These are phyloP conservation scores for Xylogone sp. DNA, from an alignment of 2,329 filamentous ascomycete genomes.

Conservation along the genomic window DNA sequence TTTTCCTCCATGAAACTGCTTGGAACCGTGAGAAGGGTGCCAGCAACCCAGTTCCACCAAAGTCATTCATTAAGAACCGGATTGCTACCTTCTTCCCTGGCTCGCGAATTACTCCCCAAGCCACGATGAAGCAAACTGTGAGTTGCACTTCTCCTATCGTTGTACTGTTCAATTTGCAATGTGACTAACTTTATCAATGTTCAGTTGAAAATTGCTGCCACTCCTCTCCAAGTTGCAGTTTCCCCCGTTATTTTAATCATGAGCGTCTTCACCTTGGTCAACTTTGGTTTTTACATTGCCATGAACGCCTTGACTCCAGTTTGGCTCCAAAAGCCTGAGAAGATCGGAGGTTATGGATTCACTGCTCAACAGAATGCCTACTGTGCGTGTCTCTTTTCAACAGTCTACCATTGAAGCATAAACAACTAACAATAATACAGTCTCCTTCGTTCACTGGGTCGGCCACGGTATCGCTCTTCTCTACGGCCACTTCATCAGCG, in stretches of 20 bases:
- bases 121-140: slow-evolving; percentile 13
- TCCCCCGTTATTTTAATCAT: slow-evolving; percentile 35
- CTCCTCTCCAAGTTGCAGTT: slow-evolving; percentile 24
- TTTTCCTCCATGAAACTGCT: slow-evolving; percentile 36
- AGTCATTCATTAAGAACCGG: slow-evolving; percentile 21
- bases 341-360: slow-evolving; percentile 38
- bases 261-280: slow-evolving; percentile 27
- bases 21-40: slow-evolving; percentile 25
- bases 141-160: slow-evolving; percentile 1
- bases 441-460: slow-evolving; percentile 37
- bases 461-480: slow-evolving; percentile 32
- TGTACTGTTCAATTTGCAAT: not conserved
- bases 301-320: slow-evolving; percentile 17
- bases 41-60: slow-evolving; percentile 14
- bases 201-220: slow-evolving; percentile 9
- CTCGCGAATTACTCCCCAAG: slow-evolving; percentile 10
- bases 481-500: slow-evolving; percentile 34
- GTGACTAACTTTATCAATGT: slow-evolving; percentile 2
- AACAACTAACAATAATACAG: slow-evolving; percentile 14
- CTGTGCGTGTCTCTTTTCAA: slow-evolving; percentile 3
- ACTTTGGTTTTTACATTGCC: slow-evolving; percentile 20
- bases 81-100: slow-evolving; percentile 28
- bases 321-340: slow-evolving; percentile 34
- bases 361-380: slow-evolving; percentile 34
- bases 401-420: too few relatives aligned